Evolutionary conservation across 2,329 filamentous ascomycete genomes (phyloP), one percentile per base, ranked within the genome.

Genomic region (Trichoderma aggressivum): DNA sequence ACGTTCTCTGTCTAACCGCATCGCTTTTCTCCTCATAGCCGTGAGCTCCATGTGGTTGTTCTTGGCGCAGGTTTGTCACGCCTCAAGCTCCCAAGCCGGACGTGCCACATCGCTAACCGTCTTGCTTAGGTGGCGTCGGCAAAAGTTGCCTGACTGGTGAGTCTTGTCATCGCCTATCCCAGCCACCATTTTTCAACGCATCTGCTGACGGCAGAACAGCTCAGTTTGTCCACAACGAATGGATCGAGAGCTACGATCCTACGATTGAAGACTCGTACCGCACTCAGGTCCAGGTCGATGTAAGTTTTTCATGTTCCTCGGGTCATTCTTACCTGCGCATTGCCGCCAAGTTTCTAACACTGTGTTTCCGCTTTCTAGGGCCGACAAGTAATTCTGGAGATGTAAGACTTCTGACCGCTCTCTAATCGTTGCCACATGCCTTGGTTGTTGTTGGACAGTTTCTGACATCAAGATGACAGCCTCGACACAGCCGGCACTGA

Each of bases 141-240:
- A 97, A 97, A 83, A 97, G 93, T 81, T 97, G 94, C 86, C 85
- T 97, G 76, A 97, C 94, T 81, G 93, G 93, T 96, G 85, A 80
- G 85, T 47, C 21, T n/a, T 36, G 14, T 2, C 30, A 18, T 71
- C 43, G 14, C 39, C 50, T n/a, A n/a, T 56, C 34, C 12, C 28
- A 43, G 16, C 30, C n/a, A 21, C 34, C 16, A 55, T n/a, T 53
- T 43, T 58, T 26, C 12, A 53, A 72, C 34, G 10, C 59, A 72
- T 70, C 67, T 65, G n/a, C 75, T 76, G 21, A 77, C 75, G 64
- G 59, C 72, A 66, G 70, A 74, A 73, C 73, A 94, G 94, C 94
- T 77, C 94, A 97, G 86, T 97, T 97, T 78, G 94, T 97, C 66
- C 93, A 96, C 81, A 94, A 96, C 83, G 92, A 97, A 77, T 97